Evolutionary conservation across 768 basidiomycete species (phyloP).

Genomic region (Tulasnella sp.): DNA sequence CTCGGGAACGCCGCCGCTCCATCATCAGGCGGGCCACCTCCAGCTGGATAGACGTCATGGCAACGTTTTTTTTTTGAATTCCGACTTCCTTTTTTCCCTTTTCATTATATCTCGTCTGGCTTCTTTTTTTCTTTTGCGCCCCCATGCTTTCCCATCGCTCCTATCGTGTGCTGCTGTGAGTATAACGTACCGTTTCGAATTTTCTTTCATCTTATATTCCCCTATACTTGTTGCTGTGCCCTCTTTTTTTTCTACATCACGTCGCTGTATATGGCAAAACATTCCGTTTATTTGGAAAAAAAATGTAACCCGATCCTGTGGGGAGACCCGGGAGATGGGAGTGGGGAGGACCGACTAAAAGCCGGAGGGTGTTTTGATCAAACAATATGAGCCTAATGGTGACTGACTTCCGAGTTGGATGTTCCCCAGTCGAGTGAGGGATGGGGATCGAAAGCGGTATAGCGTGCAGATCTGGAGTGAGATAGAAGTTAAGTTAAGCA

Average conservation of each 20-base stretch:
- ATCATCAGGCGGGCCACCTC: not conserved
- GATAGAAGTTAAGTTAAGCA: not conserved
- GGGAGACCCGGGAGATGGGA: not conserved
- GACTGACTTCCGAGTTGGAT: not conserved
- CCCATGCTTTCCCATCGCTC: not conserved
- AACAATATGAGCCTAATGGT: not conserved
- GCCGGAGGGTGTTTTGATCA: not conserved
- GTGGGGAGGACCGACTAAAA: not conserved
- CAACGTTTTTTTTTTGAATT: not conserved
- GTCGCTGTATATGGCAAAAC: not conserved
- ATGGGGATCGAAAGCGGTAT: not conserved
- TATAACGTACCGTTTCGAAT: not conserved
- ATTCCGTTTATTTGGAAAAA: not conserved
- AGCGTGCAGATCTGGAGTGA: not conserved
- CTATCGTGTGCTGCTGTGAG: not conserved
- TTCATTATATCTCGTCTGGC: not conserved
- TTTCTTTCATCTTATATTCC: not conserved
- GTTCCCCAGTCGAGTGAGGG: not conserved
- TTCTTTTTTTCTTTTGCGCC: not conserved
- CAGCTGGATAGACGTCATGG: not conserved
- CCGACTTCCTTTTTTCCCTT: not conserved
- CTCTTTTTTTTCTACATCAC: not conserved
- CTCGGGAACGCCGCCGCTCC: constrained; percentile 20
- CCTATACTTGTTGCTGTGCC: not conserved
- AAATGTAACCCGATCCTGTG: not conserved